Conservation (phyloP, 805 yeast genomes). For the Tetrapisispora arboricola region DNA sequence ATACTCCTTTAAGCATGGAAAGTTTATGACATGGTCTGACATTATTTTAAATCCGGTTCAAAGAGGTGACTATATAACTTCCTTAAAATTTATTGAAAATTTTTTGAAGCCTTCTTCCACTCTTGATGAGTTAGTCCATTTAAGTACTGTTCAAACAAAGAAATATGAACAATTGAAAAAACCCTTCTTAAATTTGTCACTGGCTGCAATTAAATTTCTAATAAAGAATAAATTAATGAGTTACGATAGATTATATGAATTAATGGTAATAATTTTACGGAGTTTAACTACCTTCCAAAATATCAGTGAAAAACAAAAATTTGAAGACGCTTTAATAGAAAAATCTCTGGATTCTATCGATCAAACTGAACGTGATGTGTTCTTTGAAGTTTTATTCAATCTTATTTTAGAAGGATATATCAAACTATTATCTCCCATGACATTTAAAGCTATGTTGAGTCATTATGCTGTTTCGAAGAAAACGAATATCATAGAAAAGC, state of each 20-base stretch:
- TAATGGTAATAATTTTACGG: constrained; percentile 5
- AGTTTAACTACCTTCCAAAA: constrained; percentile 3
- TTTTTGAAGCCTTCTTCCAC: constrained; percentile 13
- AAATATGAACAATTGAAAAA: constrained; percentile 19
- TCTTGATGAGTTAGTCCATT: constrained; percentile 12
- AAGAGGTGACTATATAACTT: constrained; percentile 20
- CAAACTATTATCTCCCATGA: constrained; percentile 45
- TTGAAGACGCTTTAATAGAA: constrained; percentile 8
- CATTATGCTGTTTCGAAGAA: constrained; percentile 33
- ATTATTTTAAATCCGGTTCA: constrained; percentile 22
- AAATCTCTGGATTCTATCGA: constrained; percentile 7
- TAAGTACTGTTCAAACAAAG: constrained; percentile 6
- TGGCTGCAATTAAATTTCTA: constrained; percentile 22
- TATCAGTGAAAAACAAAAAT: neutral
- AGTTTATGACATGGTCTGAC: constrained; percentile 26
- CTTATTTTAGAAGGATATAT: constrained; percentile 41
- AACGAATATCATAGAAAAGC: constrained; percentile 48
- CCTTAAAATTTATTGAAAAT: constrained; percentile 16
- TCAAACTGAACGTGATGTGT: constrained; percentile 26
- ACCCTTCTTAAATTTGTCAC: constrained; percentile 23
- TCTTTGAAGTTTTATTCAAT: constrained; percentile 43
- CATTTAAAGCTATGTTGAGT: constrained; percentile 53
- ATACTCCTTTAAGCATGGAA: constrained; percentile 21
- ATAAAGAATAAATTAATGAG: constrained; percentile 8
- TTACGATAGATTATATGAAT: constrained; percentile 13